Percentiles rank a stretch among this genome's conserved stretches.
phyloP scores from a whole-genome alignment of 2,329 filamentous ascomycete species.

The Fusarium sp. region DNA sequence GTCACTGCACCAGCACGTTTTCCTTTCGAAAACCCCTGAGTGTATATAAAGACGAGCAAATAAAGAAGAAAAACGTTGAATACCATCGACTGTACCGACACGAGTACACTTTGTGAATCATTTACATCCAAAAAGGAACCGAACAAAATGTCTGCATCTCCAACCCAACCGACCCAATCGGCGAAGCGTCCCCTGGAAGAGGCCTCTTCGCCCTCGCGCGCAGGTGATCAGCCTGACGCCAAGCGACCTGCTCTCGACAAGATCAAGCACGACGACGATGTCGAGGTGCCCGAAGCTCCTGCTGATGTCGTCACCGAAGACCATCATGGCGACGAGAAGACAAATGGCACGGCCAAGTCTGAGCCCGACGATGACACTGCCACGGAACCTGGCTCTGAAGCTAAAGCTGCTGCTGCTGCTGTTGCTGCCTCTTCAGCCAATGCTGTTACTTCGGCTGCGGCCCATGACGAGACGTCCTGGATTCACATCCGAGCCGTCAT shows the following conservation, averaged over 20 bases:
- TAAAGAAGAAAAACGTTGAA: slow-evolving; percentile 52
- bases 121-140: slow-evolving; percentile 50
- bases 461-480: slow-evolving; percentile 94
- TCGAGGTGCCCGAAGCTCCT: slow-evolving; percentile 59
- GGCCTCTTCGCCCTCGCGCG: slow-evolving; percentile 92
- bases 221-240: slow-evolving; percentile 94
- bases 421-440: slow-evolving; percentile 55
- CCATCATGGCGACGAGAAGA: slow-evolving; percentile 65
- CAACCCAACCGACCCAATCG: slow-evolving; percentile 76
- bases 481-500: slow-evolving; percentile 98
- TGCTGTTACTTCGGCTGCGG: slow-evolving; percentile 64
- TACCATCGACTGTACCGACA: slow-evolving; percentile 45
- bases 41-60: slow-evolving; percentile 79
- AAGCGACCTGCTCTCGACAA: slow-evolving; percentile 98
- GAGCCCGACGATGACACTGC: slow-evolving; percentile 48
- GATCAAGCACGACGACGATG: slow-evolving; percentile 77
- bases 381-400: slow-evolving; percentile 55
- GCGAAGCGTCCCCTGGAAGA: slow-evolving; percentile 97
- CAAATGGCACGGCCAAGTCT: slow-evolving; percentile 64
- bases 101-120: slow-evolving; percentile 45
- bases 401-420: slow-evolving; percentile 58
- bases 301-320: slow-evolving; percentile 59
- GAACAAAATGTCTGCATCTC: slow-evolving; percentile 80
- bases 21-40: slow-evolving; percentile 85
- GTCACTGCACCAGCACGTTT: slow-evolving; percentile 91